Evolutionary conservation across 2,329 filamentous ascomycete species (phyloP).

Genomic region (Thermomyces lanuginosus): DNA sequence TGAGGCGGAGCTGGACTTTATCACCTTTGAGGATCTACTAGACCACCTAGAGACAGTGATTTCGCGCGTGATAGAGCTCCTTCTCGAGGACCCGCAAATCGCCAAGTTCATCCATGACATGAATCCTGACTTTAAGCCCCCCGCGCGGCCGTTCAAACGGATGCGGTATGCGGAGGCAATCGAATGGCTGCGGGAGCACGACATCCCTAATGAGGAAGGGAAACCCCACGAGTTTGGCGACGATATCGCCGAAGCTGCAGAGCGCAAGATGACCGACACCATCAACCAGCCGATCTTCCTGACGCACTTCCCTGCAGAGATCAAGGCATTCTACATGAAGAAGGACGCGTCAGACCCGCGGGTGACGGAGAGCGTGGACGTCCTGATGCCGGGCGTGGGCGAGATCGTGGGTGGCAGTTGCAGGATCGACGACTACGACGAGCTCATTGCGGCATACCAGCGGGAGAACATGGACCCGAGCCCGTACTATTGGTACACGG

Average conservation of each 20-base stretch:
- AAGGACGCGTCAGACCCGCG: conserved; percentile 61
- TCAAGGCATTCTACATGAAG: conserved; percentile 99
- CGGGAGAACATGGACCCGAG: conserved; percentile 69
- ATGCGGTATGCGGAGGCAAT: conserved; percentile 95
- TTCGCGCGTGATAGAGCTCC: conserved; percentile 66
- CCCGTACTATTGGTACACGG: conserved; percentile 97
- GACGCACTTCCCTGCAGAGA: conserved; percentile 90
- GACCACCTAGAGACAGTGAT: conserved; percentile 74
- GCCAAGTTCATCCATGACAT: conserved; percentile 62
- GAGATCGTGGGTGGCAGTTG: conserved; percentile 95
- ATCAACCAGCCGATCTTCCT: conserved; percentile 93
- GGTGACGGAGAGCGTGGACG: conserved; percentile 85
- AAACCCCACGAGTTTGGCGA: conserved; percentile 84
- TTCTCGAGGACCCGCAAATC: conserved; percentile 56
- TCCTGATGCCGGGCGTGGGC: conserved; percentile 79
- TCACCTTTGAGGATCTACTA: conserved; percentile 79
- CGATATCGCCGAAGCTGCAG: conserved; percentile 93
- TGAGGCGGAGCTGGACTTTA: conserved; percentile 91
- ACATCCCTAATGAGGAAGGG: conserved; percentile 86
- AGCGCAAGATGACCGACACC: conserved; percentile 90
- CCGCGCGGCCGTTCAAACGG: conserved; percentile 72
- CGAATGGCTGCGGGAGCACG: conserved; percentile 76
- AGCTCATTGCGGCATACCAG: conserved; percentile 76
- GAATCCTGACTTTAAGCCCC: conserved; percentile 78
- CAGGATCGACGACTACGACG: conserved; percentile 85